Evolutionary conservation across 345 rosid genomes (phyloP).

Genomic region (Eucalyptus viminalis): DNA sequence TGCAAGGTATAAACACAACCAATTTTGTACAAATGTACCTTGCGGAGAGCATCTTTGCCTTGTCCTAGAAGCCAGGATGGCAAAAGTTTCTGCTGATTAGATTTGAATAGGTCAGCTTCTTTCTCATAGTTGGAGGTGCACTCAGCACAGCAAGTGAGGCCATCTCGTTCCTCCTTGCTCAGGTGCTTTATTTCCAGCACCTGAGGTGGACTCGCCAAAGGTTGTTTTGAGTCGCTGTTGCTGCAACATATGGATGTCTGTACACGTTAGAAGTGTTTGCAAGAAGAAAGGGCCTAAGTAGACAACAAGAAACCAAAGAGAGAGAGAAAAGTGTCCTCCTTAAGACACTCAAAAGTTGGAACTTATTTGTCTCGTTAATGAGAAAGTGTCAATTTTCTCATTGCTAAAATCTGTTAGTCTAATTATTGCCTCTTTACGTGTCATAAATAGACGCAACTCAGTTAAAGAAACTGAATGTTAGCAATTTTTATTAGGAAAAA

Average conservation of each 20-base stretch:
- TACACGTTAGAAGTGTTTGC: not conserved
- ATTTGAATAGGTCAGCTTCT: conserved; percentile 50
- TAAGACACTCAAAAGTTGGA: not conserved
- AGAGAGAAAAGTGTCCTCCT: not conserved
- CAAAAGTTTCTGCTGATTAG: conserved; percentile 35
- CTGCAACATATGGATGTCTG: not conserved
- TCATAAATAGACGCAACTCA: not conserved
- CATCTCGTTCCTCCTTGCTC: conserved; percentile 36
- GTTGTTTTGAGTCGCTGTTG: not conserved
- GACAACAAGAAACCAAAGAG: not conserved
- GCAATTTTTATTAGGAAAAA: not conserved
- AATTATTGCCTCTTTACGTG: not conserved
- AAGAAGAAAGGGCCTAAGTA: not conserved
- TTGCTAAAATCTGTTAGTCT: not conserved
- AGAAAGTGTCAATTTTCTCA: not conserved
- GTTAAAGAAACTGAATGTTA: not conserved
- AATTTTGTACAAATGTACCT: conserved; percentile 18
- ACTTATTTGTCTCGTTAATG: not conserved
- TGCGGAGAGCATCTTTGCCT: conserved; percentile 18
- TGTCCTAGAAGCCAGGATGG: conserved; percentile 66
- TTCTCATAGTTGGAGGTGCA: conserved; percentile 64
- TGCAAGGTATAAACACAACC: not conserved
- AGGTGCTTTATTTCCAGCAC: conserved; percentile 40
- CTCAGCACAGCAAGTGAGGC: conserved; percentile 39
- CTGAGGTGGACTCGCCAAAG: not conserved